Base-by-base conservation (phyloP, 2,329 filamentous ascomycete species). In the Oidium heveae region DNA sequence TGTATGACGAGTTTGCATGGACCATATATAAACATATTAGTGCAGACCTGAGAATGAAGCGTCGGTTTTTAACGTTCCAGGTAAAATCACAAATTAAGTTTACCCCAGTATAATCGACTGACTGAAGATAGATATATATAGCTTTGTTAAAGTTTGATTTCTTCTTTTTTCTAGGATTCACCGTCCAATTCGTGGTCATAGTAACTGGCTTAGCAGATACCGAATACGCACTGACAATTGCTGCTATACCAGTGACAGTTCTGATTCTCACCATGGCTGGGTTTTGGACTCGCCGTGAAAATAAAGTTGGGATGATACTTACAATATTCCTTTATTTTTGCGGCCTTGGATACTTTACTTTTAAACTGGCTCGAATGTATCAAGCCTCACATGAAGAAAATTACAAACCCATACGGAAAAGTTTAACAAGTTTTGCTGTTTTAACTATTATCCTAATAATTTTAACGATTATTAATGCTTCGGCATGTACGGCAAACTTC, bases 101-200 rank as follows among this genome's bases (percentile, higher is more conserved):
- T 4, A 39, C 36, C 6, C 24, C 3, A 28, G 24, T 6, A 28
- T 3, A 3, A 6, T 28, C 6, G 24, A 63, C 34, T 24, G 12
- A 46, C 12, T 22, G 15, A n/a, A 18, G 43, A 20, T 54, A 94
- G 88, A 88, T 98, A 67, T 98, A 95, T 69, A 95, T 98, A 64
- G 86, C 91, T 39, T 76, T 98, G 12, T 76, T 98, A 60, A 98
- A 98, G 69, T 98, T 98, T 67, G 91, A 98, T 70, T 96, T 98
- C 70, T 98, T 98, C 79, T 96, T 98, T 74, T 98, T 98, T 74
- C 79, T 98, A 53, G 91, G 89, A 55, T 98, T 98, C 68, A 96
- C 91, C 7, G 86, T 98, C 50, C 91, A 98, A 66, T 98, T 98
- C 68, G 76, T 96, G 54, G 89, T 98, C 62, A 84, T 96, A 56